A percentile compares a stretch with the other conserved stretches of the same genome.
Evolutionary conservation across 2,329 filamentous ascomycete genomes (phyloP).

Genomic region (Neonectria hederae): DNA sequence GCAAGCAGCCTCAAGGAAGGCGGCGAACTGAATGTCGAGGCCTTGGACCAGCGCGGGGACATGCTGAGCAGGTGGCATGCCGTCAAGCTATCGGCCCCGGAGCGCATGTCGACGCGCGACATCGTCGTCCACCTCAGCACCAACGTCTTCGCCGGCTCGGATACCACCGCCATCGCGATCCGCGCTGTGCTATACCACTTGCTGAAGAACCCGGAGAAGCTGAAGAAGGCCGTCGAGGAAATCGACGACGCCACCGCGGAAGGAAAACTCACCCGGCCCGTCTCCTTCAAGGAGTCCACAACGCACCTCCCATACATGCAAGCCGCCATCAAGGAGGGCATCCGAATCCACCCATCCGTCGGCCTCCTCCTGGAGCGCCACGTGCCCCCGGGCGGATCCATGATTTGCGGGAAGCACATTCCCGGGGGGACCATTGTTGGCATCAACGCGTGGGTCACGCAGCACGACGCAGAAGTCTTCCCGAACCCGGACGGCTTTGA

Average conservation of each 20-base stretch:
- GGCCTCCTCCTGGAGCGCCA: slow-evolving; percentile 58
- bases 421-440: slow-evolving; percentile 47
- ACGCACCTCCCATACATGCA: slow-evolving; percentile 60
- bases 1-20: background rate
- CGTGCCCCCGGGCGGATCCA: slow-evolving; percentile 55
- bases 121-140: slow-evolving; percentile 11
- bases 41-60: slow-evolving; percentile 9
- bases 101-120: slow-evolving; percentile 14
- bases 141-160: slow-evolving; percentile 48
- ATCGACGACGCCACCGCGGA: slow-evolving; percentile 26
- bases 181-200: slow-evolving; percentile 49
- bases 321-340: slow-evolving; percentile 61
- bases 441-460: slow-evolving; percentile 48
- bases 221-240: slow-evolving; percentile 36
- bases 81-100: slow-evolving; percentile 25
- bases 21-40: slow-evolving; percentile 8
- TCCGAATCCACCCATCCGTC: slow-evolving; percentile 59
- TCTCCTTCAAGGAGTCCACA: slow-evolving; percentile 53
- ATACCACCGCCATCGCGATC: slow-evolving; percentile 60
- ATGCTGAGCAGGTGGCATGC: slow-evolving; percentile 20
- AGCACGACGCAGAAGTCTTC: slow-evolving; percentile 44
- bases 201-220: slow-evolving; percentile 25
- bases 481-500: slow-evolving; percentile 46
- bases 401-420: slow-evolving; percentile 48
- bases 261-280: slow-evolving; percentile 21